phyloP scores from a whole-genome alignment of 2,329 filamentous ascomycete species.

The Acarospora socialis region DNA sequence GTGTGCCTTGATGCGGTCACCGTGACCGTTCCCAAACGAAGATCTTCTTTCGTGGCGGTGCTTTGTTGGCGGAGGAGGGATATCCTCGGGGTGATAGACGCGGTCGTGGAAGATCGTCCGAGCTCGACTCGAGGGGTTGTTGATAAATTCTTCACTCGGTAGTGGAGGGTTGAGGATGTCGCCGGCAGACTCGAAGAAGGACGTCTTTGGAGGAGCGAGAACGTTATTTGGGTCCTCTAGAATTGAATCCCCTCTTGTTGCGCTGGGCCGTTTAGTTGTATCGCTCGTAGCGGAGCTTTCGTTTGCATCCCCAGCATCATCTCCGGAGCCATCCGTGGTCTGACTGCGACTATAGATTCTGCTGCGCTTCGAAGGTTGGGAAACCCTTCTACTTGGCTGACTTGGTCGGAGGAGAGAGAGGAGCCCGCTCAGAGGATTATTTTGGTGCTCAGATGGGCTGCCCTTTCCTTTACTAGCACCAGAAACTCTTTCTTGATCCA shows the following conservation, averaged over 20 bases:
- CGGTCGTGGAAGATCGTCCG: conserved; percentile 94
- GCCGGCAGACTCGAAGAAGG: conserved; percentile 86
- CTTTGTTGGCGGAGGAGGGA: conserved; percentile 57
- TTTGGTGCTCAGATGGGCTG: conserved; percentile 20
- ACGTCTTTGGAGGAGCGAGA: conserved; percentile 71
- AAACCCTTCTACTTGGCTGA: conserved; percentile 36
- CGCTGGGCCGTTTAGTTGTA: conserved; percentile 25
- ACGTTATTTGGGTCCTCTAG: conserved; percentile 30
- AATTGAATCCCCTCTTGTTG: conserved; percentile 36
- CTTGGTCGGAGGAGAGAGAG: conserved; percentile 60
- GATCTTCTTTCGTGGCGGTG: conserved; percentile 16
- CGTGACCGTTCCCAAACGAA: conserved; percentile 6
- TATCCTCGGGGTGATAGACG: conserved; percentile 85
- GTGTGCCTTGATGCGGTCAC: conserved; percentile 9
- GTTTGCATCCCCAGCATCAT: conserved; percentile 27
- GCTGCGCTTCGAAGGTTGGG: conserved; percentile 44
- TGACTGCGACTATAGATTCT: conserved; percentile 68
- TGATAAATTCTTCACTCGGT: conserved; percentile 65
- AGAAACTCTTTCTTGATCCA: conserved; percentile 15
- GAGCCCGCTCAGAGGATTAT: conserved; percentile 46
- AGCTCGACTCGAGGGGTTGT: conserved; percentile 67
- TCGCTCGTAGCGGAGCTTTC: conserved; percentile 6
- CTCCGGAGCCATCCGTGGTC: conserved; percentile 42
- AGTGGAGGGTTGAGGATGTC: conserved; percentile 84
- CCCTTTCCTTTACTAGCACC: conserved; percentile 18